Percentiles rank a stretch among this genome's conserved stretches.
Evolutionary conservation across 2,329 filamentous ascomycete species (phyloP).

Genomic region (Clarireedia paspali): DNA sequence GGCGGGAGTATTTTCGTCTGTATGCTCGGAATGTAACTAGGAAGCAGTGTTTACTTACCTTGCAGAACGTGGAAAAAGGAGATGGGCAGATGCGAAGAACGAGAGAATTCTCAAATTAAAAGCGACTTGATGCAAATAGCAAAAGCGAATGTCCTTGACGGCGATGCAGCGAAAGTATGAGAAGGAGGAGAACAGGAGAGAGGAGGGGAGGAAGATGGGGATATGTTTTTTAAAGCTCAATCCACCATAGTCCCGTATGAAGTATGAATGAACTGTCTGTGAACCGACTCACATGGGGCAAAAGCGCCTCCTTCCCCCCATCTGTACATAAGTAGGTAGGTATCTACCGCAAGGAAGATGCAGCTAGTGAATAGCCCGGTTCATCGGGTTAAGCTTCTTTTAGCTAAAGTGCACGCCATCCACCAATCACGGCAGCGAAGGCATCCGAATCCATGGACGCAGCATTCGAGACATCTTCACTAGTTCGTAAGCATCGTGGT

Average conservation of each 20-base stretch:
- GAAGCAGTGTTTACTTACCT: constrained; percentile 6
- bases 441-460: too few species aligned
- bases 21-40: constrained; percentile 5
- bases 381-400: too few species aligned
- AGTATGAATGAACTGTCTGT: too few species aligned
- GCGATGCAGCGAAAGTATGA: neutral
- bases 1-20: constrained; percentile 5
- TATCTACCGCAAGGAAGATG: too few species aligned
- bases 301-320: neutral
- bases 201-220: neutral
- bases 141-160: constrained; percentile 2
- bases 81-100: neutral
- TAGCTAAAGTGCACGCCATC: too few species aligned
- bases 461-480: neutral
- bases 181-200: neutral
- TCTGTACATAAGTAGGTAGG: too few species aligned
- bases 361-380: too few species aligned
- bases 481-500: neutral
- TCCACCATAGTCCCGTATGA: too few species aligned
- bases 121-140: neutral
- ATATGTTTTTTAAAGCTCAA: too few species aligned
- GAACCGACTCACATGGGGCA: neutral
- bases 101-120: neutral
- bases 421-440: too few species aligned
- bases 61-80: neutral